Evolutionary conservation across 129 eudicot species (phyloP), one percentile per base, ranked within the genome.

Genomic region (Escallonia rubra): DNA sequence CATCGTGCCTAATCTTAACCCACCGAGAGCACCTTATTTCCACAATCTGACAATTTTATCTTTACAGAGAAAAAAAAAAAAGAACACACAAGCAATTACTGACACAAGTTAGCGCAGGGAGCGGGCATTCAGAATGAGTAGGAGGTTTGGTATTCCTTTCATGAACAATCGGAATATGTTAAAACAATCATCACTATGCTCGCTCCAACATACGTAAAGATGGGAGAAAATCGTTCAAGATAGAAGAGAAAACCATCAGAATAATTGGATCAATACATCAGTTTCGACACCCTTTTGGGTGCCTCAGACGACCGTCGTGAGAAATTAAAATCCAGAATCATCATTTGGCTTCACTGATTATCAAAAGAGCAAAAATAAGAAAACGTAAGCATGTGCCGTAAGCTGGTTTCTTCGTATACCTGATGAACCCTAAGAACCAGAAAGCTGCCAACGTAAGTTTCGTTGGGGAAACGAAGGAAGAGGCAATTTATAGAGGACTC

Each of bases 221-320:
- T 65, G 3, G 38, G 15, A 12, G 54, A 43, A 41, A 10, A 7
- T 13, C 10, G 6, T 2, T 4, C 10, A 65, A 69, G 50, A 6
- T 2, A 6, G 10, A 12, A 41, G 43, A 56, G 57, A 9, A 57
- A 73, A 74, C 80, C 80, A 80, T 84, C 83, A 80, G 90, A 80
- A 54, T 4, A 65, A 69, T 7, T 51, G 86, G 89, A 84, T 73
- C 16, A 9, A 54, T 57, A 13, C 86, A 80, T 84, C 89, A 84
- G 59, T 2, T 45, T 64, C 58, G 34, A 23, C 34, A 23, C 34
- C 34, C 34, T 23, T 23, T 23, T 23, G 34, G 34, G 34, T 23
- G 34, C 34, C 34, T 84, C 90, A 84, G 90, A 84, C 81, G 90
- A 84, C 90, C 86, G 81, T 84, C 90, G 86, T 80, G 86, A 84